A percentile compares a stretch with the other conserved stretches of the same genome.
Conservation (phyloP, 1,284 basidiomycete species). For the Coniophora puteana region DNA sequence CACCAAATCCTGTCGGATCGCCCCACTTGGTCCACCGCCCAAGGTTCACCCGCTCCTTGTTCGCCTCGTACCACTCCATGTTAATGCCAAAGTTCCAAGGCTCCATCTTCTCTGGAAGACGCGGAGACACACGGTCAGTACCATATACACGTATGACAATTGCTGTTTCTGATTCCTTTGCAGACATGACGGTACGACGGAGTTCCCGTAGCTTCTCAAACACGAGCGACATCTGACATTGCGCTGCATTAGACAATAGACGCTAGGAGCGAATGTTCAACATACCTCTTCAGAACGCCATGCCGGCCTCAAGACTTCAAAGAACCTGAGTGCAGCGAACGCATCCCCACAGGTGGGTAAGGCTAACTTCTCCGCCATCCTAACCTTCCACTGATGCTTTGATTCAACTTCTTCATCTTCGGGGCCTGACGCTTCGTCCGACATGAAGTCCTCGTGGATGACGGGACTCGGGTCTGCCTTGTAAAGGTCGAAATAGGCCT, state of each 20-base stretch:
- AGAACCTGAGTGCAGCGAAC: neutral
- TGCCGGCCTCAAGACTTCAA: neutral
- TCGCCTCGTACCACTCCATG: neutral
- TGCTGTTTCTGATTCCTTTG: neutral
- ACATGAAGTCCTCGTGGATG: constrained; percentile 6
- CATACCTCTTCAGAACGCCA: constrained; percentile 2
- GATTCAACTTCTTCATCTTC: constrained; percentile 4
- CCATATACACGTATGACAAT: neutral
- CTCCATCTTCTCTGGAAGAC: neutral
- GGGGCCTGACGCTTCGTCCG: constrained; percentile 6
- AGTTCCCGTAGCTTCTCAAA: neutral
- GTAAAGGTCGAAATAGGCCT: no score
- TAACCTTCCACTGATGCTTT: neutral
- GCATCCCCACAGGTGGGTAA: neutral
- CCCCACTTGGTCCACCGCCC: neutral
- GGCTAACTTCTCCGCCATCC: neutral
- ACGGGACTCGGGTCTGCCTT: constrained; percentile 4
- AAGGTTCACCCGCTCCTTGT: neutral
- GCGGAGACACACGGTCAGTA: neutral
- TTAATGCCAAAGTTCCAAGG: neutral
- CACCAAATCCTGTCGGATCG: neutral
- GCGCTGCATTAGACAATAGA: no score
- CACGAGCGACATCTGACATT: neutral
- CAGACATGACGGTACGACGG: neutral
- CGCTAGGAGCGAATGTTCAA: no score